Evolutionary conservation across 116 monocot genomes (phyloP).

Genomic region (Posidonia oceanica): DNA sequence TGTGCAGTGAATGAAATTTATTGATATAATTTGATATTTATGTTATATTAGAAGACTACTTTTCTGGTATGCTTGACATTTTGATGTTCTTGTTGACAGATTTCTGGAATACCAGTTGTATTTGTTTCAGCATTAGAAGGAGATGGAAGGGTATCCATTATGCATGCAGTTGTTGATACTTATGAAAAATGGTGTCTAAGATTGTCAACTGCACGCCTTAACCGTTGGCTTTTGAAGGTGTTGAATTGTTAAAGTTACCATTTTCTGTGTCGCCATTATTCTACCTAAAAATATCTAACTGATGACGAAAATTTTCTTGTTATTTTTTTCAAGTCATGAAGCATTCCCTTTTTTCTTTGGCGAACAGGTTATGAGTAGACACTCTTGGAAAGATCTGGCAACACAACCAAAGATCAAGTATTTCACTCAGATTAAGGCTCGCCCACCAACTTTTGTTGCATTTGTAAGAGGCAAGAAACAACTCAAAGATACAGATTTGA

Average conservation of each 20-base stretch:
- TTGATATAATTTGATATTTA: no score
- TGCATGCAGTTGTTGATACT: slow-evolving; percentile 65
- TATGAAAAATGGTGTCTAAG: slow-evolving; percentile 92
- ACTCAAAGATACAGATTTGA: slow-evolving; percentile 60
- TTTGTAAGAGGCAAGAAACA: slow-evolving; percentile 69
- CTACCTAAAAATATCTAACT: background rate
- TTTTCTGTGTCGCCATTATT: background rate
- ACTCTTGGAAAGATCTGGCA: slow-evolving; percentile 90
- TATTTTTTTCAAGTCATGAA: background rate
- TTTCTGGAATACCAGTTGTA: slow-evolving; percentile 81
- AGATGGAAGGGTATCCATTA: slow-evolving; percentile 50
- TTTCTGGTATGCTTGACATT: background rate
- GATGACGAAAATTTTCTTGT: background rate
- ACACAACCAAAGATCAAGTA: slow-evolving; percentile 83
- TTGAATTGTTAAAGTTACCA: background rate
- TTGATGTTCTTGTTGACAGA: slow-evolving; percentile 21
- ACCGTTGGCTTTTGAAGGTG: slow-evolving; percentile 94
- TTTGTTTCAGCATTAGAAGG: slow-evolving; percentile 98
- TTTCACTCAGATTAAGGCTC: slow-evolving; percentile 93
- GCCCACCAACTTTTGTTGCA: slow-evolving; percentile 89
- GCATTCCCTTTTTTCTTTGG: background rate
- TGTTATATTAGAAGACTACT: no score
- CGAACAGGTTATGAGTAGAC: slow-evolving; percentile 90
- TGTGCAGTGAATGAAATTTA: no score
- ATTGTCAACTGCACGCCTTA: slow-evolving; percentile 79